These are phyloP conservation scores for Alnus glutinosa DNA, from an alignment of 306 rosid species.

Conservation along the genomic window DNA sequence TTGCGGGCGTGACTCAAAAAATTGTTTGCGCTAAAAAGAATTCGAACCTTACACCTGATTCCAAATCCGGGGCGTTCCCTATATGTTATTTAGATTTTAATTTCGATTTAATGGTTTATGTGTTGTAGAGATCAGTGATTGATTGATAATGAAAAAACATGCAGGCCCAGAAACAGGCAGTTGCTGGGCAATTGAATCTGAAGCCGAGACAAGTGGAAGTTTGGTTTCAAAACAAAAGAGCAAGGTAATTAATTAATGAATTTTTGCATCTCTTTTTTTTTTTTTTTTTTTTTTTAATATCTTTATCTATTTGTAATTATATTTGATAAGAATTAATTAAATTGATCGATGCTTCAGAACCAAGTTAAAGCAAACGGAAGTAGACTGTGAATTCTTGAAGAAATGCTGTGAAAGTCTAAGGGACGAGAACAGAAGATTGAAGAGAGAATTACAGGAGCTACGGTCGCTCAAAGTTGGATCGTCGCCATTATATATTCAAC, in stretches of 20 bases:
- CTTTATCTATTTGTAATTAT: neutral
- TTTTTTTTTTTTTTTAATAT: neutral
- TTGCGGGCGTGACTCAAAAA: no score
- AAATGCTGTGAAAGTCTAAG: conserved; percentile 64
- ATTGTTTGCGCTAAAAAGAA: no score
- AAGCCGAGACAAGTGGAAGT: conserved; percentile 88
- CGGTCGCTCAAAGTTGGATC: conserved; percentile 41
- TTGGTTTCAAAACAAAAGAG: conserved; percentile 96
- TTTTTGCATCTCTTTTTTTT: neutral
- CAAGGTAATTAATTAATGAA: conserved; percentile 50
- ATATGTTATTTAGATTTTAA: no score
- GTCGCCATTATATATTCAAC: conserved; percentile 36
- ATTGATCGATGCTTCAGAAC: conserved; percentile 50
- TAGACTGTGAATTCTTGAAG: conserved; percentile 70
- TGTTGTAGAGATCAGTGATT: neutral
- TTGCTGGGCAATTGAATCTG: conserved; percentile 69
- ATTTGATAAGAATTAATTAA: neutral
- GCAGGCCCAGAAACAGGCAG: conserved; percentile 71
- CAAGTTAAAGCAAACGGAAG: conserved; percentile 81
- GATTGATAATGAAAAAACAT: conserved; percentile 17
- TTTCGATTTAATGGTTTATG: no score
- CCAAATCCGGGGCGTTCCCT: no score
- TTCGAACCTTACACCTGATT: no score
- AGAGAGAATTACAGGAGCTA: conserved; percentile 67
- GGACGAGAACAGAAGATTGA: conserved; percentile 70